Conservation (phyloP, 202 grass and related monocot species). For the Saccharum hybrid region DNA sequence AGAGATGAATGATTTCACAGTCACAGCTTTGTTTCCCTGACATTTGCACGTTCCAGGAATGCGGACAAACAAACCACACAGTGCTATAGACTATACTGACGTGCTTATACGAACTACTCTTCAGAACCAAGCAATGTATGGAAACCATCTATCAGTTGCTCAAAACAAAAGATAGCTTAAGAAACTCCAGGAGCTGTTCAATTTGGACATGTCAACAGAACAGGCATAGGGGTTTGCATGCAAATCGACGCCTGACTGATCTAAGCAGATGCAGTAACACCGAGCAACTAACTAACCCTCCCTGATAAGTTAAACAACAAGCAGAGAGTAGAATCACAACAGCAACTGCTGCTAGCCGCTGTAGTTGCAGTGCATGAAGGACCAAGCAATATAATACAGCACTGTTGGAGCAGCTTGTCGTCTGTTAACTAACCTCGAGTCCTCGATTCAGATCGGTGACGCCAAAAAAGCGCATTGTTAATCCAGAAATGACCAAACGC, state of each 20-base stretch:
- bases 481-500: constrained; percentile 45
- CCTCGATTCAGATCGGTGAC: constrained; percentile 41
- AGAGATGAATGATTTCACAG: constrained; percentile 39
- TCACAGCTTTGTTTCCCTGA: constrained; percentile 41
- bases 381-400: constrained; percentile 43
- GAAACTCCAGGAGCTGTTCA: constrained; percentile 43
- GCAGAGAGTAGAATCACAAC: not conserved
- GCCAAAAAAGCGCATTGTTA: constrained; percentile 50
- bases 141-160: not conserved
- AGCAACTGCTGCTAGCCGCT: not conserved
- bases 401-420: constrained; percentile 11
- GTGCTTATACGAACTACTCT: constrained; percentile 45
- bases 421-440: constrained; percentile 48
- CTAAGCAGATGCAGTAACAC: constrained; percentile 8
- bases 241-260: constrained; percentile 17
- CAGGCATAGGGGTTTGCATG: constrained; percentile 9
- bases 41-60: constrained; percentile 43
- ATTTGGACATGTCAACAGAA: constrained; percentile 48
- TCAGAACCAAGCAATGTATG: constrained; percentile 47
- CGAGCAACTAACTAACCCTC: constrained; percentile 24
- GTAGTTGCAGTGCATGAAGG: not conserved
- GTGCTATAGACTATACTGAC: constrained; percentile 5
- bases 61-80: constrained; percentile 23
- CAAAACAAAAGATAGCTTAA: not conserved
- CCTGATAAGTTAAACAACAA: constrained; percentile 54